Evolutionary conservation across 2,329 filamentous ascomycete species (phyloP), one percentile per base, ranked within the genome.

Genomic region (Alternaria rosae): DNA sequence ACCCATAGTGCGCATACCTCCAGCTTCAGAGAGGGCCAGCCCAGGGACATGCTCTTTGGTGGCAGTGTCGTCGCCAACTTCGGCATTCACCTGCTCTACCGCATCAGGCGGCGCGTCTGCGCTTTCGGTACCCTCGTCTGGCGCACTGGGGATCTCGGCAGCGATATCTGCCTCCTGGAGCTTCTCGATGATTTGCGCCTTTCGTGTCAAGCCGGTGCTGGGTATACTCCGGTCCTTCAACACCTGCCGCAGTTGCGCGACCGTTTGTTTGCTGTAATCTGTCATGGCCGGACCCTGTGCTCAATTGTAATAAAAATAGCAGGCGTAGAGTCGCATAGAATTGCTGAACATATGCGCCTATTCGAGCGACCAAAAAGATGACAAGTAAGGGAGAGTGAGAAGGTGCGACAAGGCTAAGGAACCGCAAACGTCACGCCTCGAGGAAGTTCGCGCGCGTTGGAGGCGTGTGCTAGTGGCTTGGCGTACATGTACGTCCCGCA

Each of bases 121-220:
- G 17, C 21, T 47, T 5, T 54, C 48, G 20, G 53, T 55, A 47
- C 62, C 59, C 17, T 45, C 54, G 6, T 48, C 55, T 6, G 54
- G 38, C 41, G 32, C 51, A 53, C 25, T 28, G 35, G 51, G n/a
- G 23, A 9, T 15, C 23, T 38, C 13, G 3, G 35, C 35, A 11
- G 54, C 41, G 26, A 59, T 59, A 20, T 76, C 75, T 54, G 65
- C 62, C 66, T 75, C 78, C 57, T 79, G 72, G 9, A 85, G 73
- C 66, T 79, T 82, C 60, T 84, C 82, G 32, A 85, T 75, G 50
- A 82, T 82, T 61, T 84, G 80, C 60, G 81, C 79, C 70, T 85
- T 85, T 50, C 82, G 75, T 53, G 82, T 82, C 28, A 85, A 71
- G 23, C 82, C 81, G 0, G 82, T 82, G 23, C 77, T 76, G 2